Conservation (phyloP, 805 yeast species). For the Myxozyma geophila region DNA sequence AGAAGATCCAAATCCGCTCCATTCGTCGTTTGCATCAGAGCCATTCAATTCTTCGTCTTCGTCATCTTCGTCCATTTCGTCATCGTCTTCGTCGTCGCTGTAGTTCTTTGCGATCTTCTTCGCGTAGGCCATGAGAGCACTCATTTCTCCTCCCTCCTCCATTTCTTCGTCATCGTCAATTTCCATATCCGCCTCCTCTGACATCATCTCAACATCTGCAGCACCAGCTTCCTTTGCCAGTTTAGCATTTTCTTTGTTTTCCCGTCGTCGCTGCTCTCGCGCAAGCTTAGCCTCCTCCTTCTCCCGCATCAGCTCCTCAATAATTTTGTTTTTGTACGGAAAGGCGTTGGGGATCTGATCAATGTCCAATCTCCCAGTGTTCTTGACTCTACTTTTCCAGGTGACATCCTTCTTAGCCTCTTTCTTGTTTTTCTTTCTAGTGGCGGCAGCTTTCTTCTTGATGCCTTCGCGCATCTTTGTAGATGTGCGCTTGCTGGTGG, state of each 20-base stretch:
- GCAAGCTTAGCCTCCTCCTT: constrained; percentile 52
- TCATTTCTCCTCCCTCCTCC: constrained; percentile 45
- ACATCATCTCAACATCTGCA: constrained; percentile 44
- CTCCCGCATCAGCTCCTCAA: constrained; percentile 58
- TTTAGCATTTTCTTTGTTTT: constrained; percentile 42
- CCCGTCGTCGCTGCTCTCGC: constrained; percentile 46
- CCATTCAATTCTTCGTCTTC: constrained; percentile 51
- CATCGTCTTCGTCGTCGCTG: constrained; percentile 50
- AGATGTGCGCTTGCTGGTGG: constrained; percentile 83
- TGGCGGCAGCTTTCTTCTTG: constrained; percentile 92
- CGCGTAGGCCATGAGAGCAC: constrained; percentile 80
- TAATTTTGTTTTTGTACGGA: constrained; percentile 88
- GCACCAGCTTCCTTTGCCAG: constrained; percentile 12
- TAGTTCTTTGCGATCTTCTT: constrained; percentile 82
- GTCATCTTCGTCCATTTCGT: constrained; percentile 42
- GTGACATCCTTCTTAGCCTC: constrained; percentile 85
- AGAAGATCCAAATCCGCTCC: constrained; percentile 40
- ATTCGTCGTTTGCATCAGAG: constrained; percentile 49
- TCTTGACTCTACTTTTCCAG: constrained; percentile 83
- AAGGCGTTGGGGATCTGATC: constrained; percentile 94
- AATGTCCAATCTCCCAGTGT: constrained; percentile 53
- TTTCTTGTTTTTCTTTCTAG: constrained; percentile 82
- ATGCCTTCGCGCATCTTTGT: constrained; percentile 97
- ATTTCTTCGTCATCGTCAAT: constrained; percentile 47
- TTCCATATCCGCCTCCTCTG: constrained; percentile 35